Base-by-base conservation (phyloP, 306 rosid genomes). In the Trifolium dubium region DNA sequence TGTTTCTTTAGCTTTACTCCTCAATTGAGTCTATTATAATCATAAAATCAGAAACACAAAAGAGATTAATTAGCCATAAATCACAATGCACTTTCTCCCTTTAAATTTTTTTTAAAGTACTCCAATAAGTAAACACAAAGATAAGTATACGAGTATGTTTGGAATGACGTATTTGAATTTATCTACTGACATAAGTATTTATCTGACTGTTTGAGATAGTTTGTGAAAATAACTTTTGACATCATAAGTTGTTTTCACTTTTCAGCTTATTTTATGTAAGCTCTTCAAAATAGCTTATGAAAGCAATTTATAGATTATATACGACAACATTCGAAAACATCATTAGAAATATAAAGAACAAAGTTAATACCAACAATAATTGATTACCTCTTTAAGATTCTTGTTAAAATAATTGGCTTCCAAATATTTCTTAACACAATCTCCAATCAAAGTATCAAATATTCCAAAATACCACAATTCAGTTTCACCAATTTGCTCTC, bases 391-490 rank as follows among this genome's bases (percentile, higher is more conserved):
- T 56, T 81, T 82, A 3, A 85, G 85, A 59, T 86, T 85, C 83
- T 73, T 91, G 47, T 79, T 80, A 76, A 93, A 86, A 80, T 89
- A 85, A 84, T 86, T 85, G 3, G 91, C 53, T 44, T 88, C 92
- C 85, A 93, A 66, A 56, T 77, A 86, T 77, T 91, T 88, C 81
- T 85, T 72, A 28, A 93, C 86, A 46, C 75, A 61, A 51, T 91
- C 92, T 50, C 92, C 96, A 69, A 93, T 77, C 50, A 59, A 68
- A 66, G 82, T 50, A 78, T 91, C 87, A 65, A 73, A 93, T 72
- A 93, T 91, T 66, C 96, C 98, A n/a, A 86, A 91, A 34, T 85
- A 80, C 96, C 98, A 91, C 5, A 89, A 12, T 63, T 89, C 91
- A 9, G 77, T 71, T 50, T 80, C 79, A 28, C 81, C 91, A 60